Evolutionary conservation across 2,329 filamentous ascomycete genomes (phyloP).

Genomic region (Nectriaceae sp.): DNA sequence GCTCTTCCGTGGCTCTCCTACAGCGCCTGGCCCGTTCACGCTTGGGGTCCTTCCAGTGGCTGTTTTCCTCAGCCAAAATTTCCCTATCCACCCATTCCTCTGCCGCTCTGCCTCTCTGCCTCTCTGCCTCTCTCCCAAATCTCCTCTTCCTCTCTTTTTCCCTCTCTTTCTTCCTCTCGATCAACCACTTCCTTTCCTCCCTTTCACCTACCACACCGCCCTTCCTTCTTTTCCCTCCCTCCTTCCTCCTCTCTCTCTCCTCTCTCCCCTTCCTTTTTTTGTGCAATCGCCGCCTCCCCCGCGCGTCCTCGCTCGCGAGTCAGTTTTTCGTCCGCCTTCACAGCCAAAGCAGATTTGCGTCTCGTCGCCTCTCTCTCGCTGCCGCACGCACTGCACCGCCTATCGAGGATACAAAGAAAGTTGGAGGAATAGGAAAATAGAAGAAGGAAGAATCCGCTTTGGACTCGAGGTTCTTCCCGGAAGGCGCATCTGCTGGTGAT

Average conservation of each 20-base stretch:
- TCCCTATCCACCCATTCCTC: constrained; percentile 13
- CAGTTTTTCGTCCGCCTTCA: constrained; percentile 12
- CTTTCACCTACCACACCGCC: constrained; percentile 32
- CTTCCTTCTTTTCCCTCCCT: constrained; percentile 34
- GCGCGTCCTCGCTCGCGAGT: constrained; percentile 25
- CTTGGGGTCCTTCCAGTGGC: background rate
- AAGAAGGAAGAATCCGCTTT: background rate
- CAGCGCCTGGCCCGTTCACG: background rate
- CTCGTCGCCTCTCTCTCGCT: constrained; percentile 13
- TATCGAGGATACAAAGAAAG: constrained; percentile 12
- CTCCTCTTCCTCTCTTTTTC: constrained; percentile 34
- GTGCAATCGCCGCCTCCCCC: constrained; percentile 27
- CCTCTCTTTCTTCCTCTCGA: constrained; percentile 32
- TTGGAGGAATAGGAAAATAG: constrained; percentile 14
- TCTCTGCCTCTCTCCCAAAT: constrained; percentile 11
- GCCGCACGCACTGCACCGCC: constrained; percentile 13
- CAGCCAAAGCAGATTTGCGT: constrained; percentile 4
- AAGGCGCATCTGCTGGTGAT: constrained; percentile 33
- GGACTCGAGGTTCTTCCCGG: constrained; percentile 9
- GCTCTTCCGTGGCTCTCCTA: background rate
- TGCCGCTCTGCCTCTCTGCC: constrained; percentile 13
- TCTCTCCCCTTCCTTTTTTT: constrained; percentile 27
- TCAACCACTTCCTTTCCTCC: constrained; percentile 32
- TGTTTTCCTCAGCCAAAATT: background rate
- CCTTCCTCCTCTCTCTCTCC: constrained; percentile 26